Base-by-base conservation (phyloP, 805 yeast genomes). In the Ogataea populi-albae region DNA sequence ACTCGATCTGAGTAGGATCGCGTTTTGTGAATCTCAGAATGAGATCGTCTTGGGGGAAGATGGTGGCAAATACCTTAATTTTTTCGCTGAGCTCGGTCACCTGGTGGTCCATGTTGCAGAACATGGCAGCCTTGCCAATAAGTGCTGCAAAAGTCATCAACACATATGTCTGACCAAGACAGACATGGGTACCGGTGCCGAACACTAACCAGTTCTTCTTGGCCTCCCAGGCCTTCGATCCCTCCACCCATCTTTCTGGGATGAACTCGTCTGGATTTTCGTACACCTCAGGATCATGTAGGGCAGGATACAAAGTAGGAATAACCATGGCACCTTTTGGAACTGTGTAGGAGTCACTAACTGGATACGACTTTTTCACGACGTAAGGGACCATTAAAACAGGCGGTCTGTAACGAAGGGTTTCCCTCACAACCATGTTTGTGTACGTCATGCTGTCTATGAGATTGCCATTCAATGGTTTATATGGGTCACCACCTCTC, bases 301-400 rank as follows among this genome's bases (percentile, higher is more conserved):
- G 75, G 7, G 97, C 85, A 17, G 98, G 98, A 62, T 91, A 94
- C 49, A 87, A 65, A 5, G 97, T 86, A 43, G 98, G 98, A 50
- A 93, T 87, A 50, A 93, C 73, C 98, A 93, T 93, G 18, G 97
- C 73, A 29, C 98, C 98, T 67, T 88, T 89, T 59, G 98, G 98
- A 32, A 88, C 96, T 17, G 91, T 79, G 66, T 93, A 93, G 38
- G 70, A 75, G 11, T 82, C 81, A 25, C 86, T 75, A 35, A 93
- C 79, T 26, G 95, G 95, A 72, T 85, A 93, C 10, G 74, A 66
- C 61, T 87, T 73, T 72, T 93, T 93, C 36, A 76, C 96, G 41
- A 86, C 87, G 60, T 93, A 93, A 34, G 98, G 98, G 43, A 93
- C 98, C 98, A 93, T 93, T 39, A 89, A 57, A 44, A 93, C 98